Percentiles rank a stretch among this genome's conserved stretches.
Evolutionary conservation across 345 rosid genomes (phyloP).

Genomic region (Excoecaria agallocha): DNA sequence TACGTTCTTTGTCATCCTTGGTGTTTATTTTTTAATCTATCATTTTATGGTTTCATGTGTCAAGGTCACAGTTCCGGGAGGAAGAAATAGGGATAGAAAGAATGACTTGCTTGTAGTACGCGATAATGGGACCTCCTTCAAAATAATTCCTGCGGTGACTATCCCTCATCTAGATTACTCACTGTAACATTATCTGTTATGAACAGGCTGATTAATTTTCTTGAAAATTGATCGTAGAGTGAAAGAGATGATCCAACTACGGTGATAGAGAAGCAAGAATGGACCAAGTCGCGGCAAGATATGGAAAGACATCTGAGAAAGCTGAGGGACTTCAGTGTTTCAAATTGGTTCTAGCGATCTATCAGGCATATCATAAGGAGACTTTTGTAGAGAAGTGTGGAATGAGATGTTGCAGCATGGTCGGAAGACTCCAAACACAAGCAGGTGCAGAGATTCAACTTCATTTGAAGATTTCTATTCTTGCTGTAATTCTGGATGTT

Average conservation of each 20-base stretch:
- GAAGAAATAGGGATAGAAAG: constrained; percentile 81
- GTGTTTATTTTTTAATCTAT: not conserved
- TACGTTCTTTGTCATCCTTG: not conserved
- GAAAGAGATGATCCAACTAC: constrained; percentile 73
- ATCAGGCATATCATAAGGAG: not conserved
- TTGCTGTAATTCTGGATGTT: not conserved
- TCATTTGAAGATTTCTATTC: not conserved
- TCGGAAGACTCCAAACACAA: not conserved
- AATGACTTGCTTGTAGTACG: constrained; percentile 78
- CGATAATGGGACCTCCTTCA: constrained; percentile 77
- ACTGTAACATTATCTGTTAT: not conserved
- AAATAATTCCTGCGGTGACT: constrained; percentile 59
- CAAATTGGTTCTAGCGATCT: constrained; percentile 69
- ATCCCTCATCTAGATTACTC: constrained; percentile 7
- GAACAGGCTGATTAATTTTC: not conserved
- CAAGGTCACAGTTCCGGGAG: constrained; percentile 82
- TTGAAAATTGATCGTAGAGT: constrained; percentile 39
- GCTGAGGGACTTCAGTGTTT: constrained; percentile 71
- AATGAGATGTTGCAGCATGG: not conserved
- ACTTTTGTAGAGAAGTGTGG: not conserved
- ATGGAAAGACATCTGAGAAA: constrained; percentile 94
- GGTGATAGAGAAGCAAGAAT: constrained; percentile 82
- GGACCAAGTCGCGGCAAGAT: constrained; percentile 67
- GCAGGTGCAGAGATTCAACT: not conserved
- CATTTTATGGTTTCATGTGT: not conserved